Base-by-base conservation (phyloP, 345 rosid genomes). In the Noccaea bulbosa region DNA sequence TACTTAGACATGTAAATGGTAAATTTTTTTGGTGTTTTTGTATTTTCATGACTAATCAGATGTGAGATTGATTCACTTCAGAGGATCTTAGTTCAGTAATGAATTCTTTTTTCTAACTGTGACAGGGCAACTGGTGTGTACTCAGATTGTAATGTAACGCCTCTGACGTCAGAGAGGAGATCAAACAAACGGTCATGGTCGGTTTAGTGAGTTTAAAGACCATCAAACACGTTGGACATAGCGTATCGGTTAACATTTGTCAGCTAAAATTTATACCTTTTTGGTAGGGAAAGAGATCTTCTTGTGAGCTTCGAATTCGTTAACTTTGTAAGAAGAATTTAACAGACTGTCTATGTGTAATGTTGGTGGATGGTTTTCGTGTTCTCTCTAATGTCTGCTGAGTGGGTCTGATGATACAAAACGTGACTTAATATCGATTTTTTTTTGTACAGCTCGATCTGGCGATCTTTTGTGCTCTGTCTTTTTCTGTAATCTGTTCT, bases 21-120 rank as follows among this genome's bases (percentile, higher is more conserved):
- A 48, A 39, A 6, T n/a, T n/a, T n/a, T n/a, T n/a, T n/a, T n/a
- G n/a, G n/a, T n/a, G n/a, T 5, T 16, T 44, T 46, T 40, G 70
- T 45, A 49, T 69, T 38, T 15, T 70, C 67, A 7, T 76, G 55
- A 63, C 39, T 55, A 40, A 72, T 69, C 81, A 93, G 99, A 80
- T 91, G 91, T 58, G 99, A 94, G 71, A 80, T 91, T 78, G 99
- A 94, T 81, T 78, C 88, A 51, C 96, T 94, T 59, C 11, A 8
- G 27, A 67, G 11, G 22, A 43, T 16, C 2, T 51, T 69, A 7
- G 61, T 33, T 61, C 9, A 40, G 24, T 52, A 62, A 43, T 59
- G 20, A 72, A 22, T 63, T 53, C 4, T 7, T 11, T 43, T 43
- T 12, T 9, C 87, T 85, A 10, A 45, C 0, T 27, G 2, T 27